Evolutionary conservation across 2,329 filamentous ascomycete species (phyloP), one percentile per base, ranked within the genome.

Genomic region (Venturia pyrina): DNA sequence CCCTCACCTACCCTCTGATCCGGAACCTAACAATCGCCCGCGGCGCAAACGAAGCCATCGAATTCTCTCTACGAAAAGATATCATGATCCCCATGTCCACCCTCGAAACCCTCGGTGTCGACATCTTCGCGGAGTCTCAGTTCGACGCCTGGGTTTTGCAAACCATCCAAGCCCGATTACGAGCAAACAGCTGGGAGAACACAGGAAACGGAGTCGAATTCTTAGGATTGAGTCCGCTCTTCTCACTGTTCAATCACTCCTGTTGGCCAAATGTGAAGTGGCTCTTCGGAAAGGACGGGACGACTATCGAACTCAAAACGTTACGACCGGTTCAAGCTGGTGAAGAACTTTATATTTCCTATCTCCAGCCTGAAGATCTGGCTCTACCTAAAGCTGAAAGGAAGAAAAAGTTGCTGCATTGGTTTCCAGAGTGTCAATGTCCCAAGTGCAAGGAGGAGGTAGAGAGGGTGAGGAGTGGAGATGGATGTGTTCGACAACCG

Each of bases 111-210:
- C 15, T 64, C 13, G 62, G 62, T 2, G 15, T 64, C 24, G 62
- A 64, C 19, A n/a, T 64, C 5, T 64, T 50, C 34, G 32, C 15
- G 2, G 19, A 15, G 0, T 44, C 40, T 5, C 8, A 56, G 24
- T 64, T 48, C 15, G 62, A 64, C 32, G 32, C 62, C 7, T 64
- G 62, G 62, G 62, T 64, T 15, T 15, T 56, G 5, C 34, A 50
- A 19, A 56, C 62, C 2, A 43, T 64, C 44, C 8, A 44, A 32
- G 41, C 40, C 24, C 24, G 48, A 1, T 15, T 64, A 3, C 13
- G 62, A 56, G 34, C 34, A 13, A 64, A 64, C 15, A 43, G 6
- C 28, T 40, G 34, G 32, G 62, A 56, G 24, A 34, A 13, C 11
- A 24, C 1, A 2, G 24, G 3, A 24, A 24, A 40, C 15, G 62